Conservation (phyloP, 2,329 filamentous ascomycete genomes). For the Pestalotiopsis fici region DNA sequence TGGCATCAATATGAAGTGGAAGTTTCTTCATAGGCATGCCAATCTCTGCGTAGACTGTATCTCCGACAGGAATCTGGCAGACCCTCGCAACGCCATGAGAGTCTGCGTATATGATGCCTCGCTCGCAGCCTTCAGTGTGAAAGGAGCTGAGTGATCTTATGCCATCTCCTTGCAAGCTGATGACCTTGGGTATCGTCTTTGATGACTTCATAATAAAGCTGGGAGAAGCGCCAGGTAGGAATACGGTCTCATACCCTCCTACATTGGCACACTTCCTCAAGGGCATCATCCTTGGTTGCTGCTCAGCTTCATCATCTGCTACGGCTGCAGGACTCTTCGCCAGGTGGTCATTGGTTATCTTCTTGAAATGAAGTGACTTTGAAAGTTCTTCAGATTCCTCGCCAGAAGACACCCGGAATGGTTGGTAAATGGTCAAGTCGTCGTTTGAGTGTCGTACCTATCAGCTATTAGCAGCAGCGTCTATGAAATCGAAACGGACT, state of each 20-base stretch:
- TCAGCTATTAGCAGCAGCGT: background rate
- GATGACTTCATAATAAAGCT: slow-evolving; percentile 82
- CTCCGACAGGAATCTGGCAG: slow-evolving; percentile 64
- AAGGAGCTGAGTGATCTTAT: slow-evolving; percentile 75
- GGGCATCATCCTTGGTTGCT: slow-evolving; percentile 49
- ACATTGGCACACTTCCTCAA: slow-evolving; percentile 64
- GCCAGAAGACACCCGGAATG: slow-evolving; percentile 55
- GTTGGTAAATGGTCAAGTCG: slow-evolving; percentile 86
- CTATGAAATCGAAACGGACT: background rate
- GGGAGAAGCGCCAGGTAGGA: slow-evolving; percentile 78
- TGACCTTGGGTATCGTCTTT: slow-evolving; percentile 72
- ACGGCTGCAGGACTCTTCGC: slow-evolving; percentile 56
- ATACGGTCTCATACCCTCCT: slow-evolving; percentile 79
- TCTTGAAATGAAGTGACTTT: slow-evolving; percentile 71
- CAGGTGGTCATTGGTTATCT: slow-evolving; percentile 68
- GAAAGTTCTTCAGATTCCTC: slow-evolving; percentile 46
- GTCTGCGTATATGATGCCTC: slow-evolving; percentile 83
- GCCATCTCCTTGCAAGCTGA: slow-evolving; percentile 69
- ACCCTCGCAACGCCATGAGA: slow-evolving; percentile 71
- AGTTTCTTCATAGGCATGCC: slow-evolving; percentile 77
- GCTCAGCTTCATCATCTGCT: slow-evolving; percentile 51
- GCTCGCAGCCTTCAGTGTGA: slow-evolving; percentile 74
- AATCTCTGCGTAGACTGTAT: slow-evolving; percentile 71
- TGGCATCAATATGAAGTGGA: slow-evolving; percentile 68
- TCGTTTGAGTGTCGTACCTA: slow-evolving; percentile 78